phyloP scores from a whole-genome alignment of 768 basidiomycete species.

The Scleroderma bovista region DNA sequence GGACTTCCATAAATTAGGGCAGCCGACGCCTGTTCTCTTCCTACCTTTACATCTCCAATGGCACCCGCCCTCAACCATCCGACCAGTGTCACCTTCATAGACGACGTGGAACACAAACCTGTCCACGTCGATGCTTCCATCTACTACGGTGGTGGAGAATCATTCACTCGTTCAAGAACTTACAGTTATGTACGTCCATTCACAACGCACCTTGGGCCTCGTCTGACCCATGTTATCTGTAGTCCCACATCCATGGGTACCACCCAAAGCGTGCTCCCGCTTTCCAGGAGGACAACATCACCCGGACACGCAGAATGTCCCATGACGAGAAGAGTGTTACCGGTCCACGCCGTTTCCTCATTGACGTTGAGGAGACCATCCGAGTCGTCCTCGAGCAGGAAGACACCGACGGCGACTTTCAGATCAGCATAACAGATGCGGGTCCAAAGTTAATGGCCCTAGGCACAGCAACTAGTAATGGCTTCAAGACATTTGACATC shows the following conservation, averaged over 20 bases:
- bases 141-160: conserved; percentile 80
- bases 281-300: conserved; percentile 75
- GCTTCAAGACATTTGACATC: conserved; percentile 96
- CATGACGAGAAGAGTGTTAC: conserved; percentile 87
- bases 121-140: conserved; percentile 66
- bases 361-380: conserved; percentile 98
- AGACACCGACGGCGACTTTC: conserved; percentile 95
- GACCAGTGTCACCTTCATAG: conserved; percentile 57
- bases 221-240: conserved; percentile 16
- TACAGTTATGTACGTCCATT: conserved; percentile 69
- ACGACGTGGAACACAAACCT: conserved; percentile 45
- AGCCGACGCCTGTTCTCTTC: conserved; percentile 2
- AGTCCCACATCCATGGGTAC: conserved; percentile 73
- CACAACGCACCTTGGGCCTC: conserved; percentile 4
- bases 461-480: conserved; percentile 95
- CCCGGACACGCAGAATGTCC: conserved; percentile 73
- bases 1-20: conserved; percentile 13
- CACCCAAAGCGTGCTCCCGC: conserved; percentile 64
- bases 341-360: conserved; percentile 83
- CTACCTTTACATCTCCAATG: conserved; percentile 35
- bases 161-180: conserved; percentile 77
- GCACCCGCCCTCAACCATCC: conserved; percentile 64
- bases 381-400: conserved; percentile 95
- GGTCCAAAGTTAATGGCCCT: conserved; percentile 95
- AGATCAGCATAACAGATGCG: conserved; percentile 93